These are phyloP conservation scores for Pythium oligandrum DNA, from an alignment of 352 stramenopile species.

Conservation along the genomic window DNA sequence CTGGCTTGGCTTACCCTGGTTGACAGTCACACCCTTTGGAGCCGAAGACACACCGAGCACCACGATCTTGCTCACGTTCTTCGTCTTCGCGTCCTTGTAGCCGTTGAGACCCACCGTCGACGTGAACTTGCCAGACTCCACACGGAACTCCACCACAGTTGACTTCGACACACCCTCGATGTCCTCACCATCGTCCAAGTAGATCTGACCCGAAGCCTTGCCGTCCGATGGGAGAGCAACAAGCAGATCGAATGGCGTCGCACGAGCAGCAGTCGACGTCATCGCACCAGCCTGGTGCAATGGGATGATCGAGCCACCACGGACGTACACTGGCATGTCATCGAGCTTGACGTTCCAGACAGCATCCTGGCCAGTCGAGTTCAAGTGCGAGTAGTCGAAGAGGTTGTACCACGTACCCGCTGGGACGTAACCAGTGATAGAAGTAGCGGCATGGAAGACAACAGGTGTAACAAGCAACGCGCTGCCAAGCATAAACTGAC, in stretches of 20 bases:
- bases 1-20: constrained; percentile 1
- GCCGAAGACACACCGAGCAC: constrained; percentile 24
- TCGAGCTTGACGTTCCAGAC: constrained; percentile 38
- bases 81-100: constrained; percentile 17
- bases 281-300: constrained; percentile 40
- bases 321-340: constrained; percentile 55
- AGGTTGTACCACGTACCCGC: constrained; percentile 51
- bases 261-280: constrained; percentile 35
- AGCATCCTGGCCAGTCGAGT: constrained; percentile 20
- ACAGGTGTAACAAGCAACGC: constrained; percentile 47
- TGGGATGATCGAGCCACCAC: constrained; percentile 41
- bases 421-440: constrained; percentile 39
- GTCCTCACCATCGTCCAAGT: constrained; percentile 50
- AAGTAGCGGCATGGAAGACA: constrained; percentile 37
- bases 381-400: constrained; percentile 37
- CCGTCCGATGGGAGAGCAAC: constrained; percentile 26
- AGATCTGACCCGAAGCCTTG: constrained; percentile 37
- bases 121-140: too few relatives aligned
- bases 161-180: constrained; percentile 22
- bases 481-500: constrained; percentile 52
- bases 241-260: constrained; percentile 46
- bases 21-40: constrained; percentile 6
- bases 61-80: constrained; percentile 21
- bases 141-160: too few relatives aligned
- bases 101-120: constrained; percentile 14